Conservation (phyloP, 176 grass and related monocot genomes). For the Cenchrus purpureus region DNA sequence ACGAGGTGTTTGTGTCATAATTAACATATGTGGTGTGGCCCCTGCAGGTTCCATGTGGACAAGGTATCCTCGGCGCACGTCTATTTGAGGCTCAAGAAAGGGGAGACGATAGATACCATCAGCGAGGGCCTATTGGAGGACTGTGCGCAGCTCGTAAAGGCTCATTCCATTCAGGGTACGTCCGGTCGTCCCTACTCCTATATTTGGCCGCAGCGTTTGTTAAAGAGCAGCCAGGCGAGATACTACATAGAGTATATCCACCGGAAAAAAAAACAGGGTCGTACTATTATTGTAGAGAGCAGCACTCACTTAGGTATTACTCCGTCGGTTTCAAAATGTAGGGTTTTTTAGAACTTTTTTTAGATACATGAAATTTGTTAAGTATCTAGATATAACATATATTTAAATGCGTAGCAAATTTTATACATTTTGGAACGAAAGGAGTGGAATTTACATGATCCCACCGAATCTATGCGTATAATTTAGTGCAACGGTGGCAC, state of each 20-base stretch:
- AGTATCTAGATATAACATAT: too few relatives aligned
- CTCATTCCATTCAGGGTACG: constrained; percentile 93
- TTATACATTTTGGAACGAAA: too few relatives aligned
- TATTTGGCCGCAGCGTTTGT: not conserved
- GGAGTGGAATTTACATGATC: too few relatives aligned
- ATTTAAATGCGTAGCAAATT: too few relatives aligned
- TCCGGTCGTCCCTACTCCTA: not conserved
- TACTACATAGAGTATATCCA: too few relatives aligned
- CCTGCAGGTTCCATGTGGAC: constrained; percentile 91
- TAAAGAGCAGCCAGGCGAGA: too few relatives aligned
- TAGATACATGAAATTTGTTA: too few relatives aligned
- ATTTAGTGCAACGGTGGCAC: not conserved
- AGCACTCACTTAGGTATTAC: not conserved
- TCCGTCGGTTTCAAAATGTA: too few relatives aligned
- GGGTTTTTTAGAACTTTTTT: too few relatives aligned
- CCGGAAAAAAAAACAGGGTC: too few relatives aligned
- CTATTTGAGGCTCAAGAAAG: constrained; percentile 90
- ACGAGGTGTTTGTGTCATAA: not conserved
- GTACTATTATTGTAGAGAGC: not conserved
- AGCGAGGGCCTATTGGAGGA: constrained; percentile 83
- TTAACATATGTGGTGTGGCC: not conserved
- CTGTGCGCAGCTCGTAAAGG: constrained; percentile 92
- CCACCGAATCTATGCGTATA: not conserved
- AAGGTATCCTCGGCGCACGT: constrained; percentile 99
- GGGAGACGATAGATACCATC: constrained; percentile 79